A percentile compares a stretch with the other conserved stretches of the same genome.
These are phyloP conservation scores for Colletotrichum sp. DNA, from an alignment of 2,329 filamentous ascomycete species.

Conservation along the genomic window DNA sequence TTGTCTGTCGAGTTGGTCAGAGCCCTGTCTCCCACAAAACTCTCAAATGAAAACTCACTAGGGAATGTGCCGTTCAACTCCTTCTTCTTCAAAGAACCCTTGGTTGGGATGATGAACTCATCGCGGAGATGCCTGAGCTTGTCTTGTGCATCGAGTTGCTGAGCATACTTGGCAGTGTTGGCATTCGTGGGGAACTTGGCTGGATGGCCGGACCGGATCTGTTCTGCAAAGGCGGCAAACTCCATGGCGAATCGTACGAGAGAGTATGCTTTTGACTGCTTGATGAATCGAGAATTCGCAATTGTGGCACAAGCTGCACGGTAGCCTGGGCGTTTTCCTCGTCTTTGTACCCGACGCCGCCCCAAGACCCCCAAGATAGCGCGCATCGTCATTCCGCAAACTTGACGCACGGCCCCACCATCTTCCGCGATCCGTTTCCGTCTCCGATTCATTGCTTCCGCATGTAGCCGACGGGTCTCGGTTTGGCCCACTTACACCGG, in stretches of 20 bases:
- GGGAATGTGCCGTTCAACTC: slow-evolving; percentile 53
- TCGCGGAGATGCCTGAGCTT: slow-evolving; percentile 65
- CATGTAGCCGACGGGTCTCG: slow-evolving; percentile 18
- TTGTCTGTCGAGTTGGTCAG: neutral
- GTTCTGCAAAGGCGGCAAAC: slow-evolving; percentile 40
- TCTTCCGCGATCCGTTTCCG: slow-evolving; percentile 22
- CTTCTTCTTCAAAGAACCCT: slow-evolving; percentile 70
- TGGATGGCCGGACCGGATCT: slow-evolving; percentile 44
- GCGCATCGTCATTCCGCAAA: slow-evolving; percentile 14
- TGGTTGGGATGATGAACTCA: slow-evolving; percentile 81
- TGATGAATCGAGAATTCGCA: neutral
- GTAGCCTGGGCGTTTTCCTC: slow-evolving; percentile 2
- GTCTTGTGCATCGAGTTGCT: slow-evolving; percentile 64
- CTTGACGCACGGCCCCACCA: neutral
- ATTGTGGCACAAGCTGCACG: neutral
- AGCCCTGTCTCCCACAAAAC: neutral
- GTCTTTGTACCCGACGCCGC: slow-evolving; percentile 22
- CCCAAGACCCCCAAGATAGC: neutral
- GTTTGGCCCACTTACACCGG: slow-evolving; percentile 4
- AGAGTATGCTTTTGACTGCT: neutral
- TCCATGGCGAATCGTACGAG: slow-evolving; percentile 37
- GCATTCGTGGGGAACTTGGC: slow-evolving; percentile 54
- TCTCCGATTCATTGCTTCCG: slow-evolving; percentile 8
- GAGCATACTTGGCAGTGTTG: slow-evolving; percentile 53
- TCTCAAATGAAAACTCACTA: slow-evolving; percentile 33